A percentile compares a stretch with the other conserved stretches of the same genome.
These are phyloP conservation scores for Kwoniella heveanensis DNA, from an alignment of 768 basidiomycete genomes.

Conservation along the genomic window DNA sequence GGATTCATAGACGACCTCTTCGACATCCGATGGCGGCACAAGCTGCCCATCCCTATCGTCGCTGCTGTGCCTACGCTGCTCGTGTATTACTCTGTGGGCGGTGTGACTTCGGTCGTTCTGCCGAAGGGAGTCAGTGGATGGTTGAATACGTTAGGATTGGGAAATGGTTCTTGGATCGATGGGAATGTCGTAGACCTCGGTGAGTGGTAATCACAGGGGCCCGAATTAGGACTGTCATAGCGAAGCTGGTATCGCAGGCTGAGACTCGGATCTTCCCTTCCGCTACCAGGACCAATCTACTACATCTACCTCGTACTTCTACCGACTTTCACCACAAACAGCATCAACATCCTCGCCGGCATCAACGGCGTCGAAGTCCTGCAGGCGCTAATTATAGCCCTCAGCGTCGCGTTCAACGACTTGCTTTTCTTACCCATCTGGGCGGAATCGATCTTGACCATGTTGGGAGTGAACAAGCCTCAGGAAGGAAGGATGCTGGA, in stretches of 20 bases:
- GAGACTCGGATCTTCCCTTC: background rate
- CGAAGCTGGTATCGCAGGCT: no score
- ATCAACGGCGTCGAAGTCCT: conserved; percentile 95
- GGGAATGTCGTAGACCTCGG: conserved; percentile 85
- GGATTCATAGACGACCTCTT: conserved; percentile 97
- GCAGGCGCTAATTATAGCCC: conserved; percentile 87
- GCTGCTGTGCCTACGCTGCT: conserved; percentile 91
- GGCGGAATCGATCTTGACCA: conserved; percentile 32
- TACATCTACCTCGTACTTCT: conserved; percentile 95
- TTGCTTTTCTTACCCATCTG: conserved; percentile 81
- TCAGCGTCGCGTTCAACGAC: conserved; percentile 89
- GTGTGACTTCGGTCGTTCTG: conserved; percentile 89
- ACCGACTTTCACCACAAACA: conserved; percentile 95
- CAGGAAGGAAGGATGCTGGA: conserved; percentile 47
- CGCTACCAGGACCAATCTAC: conserved; percentile 78
- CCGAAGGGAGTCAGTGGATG: conserved; percentile 73
- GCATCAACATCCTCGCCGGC: conserved; percentile 97
- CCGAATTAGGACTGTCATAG: no score
- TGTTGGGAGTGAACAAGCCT: conserved; percentile 35
- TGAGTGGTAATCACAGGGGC: no score
- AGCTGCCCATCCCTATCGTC: conserved; percentile 93
- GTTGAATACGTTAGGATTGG: conserved; percentile 26
- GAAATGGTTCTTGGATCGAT: conserved; percentile 58
- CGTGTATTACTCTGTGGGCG: conserved; percentile 93
- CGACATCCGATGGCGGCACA: conserved; percentile 98